These are phyloP conservation scores for Penicillium sp. DNA, from an alignment of 2,329 filamentous ascomycete species.

Conservation along the genomic window DNA sequence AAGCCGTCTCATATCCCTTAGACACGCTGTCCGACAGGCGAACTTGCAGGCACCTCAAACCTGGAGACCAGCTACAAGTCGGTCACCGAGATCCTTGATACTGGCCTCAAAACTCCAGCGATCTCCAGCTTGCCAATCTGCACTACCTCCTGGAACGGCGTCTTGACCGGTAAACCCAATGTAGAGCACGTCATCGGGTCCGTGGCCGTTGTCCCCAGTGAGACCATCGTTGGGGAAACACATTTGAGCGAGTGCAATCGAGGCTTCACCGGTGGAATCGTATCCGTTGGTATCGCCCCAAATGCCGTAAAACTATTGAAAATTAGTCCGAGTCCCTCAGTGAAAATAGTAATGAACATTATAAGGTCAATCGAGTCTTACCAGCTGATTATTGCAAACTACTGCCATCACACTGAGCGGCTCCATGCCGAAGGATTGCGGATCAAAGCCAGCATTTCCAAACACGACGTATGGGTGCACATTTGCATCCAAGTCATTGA, in stretches of 20 bases:
- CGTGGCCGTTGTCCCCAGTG: slow-evolving; percentile 53
- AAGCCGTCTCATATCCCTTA: too few relatives aligned
- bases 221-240: slow-evolving; percentile 50
- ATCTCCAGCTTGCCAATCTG: slow-evolving; percentile 48
- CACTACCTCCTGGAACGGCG: slow-evolving; percentile 52
- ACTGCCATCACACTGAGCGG: slow-evolving; percentile 52
- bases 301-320: slow-evolving; percentile 49
- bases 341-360: background rate
- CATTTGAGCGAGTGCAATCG: slow-evolving; percentile 52
- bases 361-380: slow-evolving; percentile 11
- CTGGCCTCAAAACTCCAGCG: slow-evolving; percentile 39
- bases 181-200: slow-evolving; percentile 54
- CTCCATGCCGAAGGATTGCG: slow-evolving; percentile 40
- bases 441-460: slow-evolving; percentile 46
- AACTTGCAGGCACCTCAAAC: background rate
- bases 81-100: slow-evolving; percentile 48
- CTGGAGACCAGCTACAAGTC: slow-evolving; percentile 38
- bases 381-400: slow-evolving; percentile 45
- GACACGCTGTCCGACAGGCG: too few relatives aligned
- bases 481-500: slow-evolving; percentile 47
- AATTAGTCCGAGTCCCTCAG: background rate
- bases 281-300: slow-evolving; percentile 59
- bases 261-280: slow-evolving; percentile 52
- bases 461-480: slow-evolving; percentile 51
- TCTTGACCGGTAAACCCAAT: slow-evolving; percentile 54